Evolutionary conservation across 176 grass and related monocot genomes (phyloP), one percentile per base, ranked within the genome.

Genomic region (Oryza rufipogon): DNA sequence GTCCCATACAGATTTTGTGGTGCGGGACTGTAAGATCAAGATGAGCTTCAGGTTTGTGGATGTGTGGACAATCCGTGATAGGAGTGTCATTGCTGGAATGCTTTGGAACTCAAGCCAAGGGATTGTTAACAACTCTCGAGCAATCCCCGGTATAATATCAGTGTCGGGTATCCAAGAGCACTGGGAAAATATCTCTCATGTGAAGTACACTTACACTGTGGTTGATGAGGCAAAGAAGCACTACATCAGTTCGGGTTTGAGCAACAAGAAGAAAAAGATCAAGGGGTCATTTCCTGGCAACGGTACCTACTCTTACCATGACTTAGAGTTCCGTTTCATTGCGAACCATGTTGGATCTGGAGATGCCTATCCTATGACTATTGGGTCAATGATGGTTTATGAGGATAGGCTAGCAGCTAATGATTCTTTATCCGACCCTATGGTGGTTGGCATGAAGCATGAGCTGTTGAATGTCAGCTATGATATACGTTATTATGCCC

Each of bases 11-110:
- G n/a, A 17, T 30, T 64, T 72, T 0, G 20, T 25, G 68, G 89
- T 87, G 23, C 64, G 42, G 63, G 77, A 51, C 12, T 94, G 92
- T 74, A 39, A 63, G 60, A 38, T 92, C 23, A 46, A 89, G 11
- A 87, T 91, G 74, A 79, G 83, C 28, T 90, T 94, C 23, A 90
- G 89, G 87, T 91, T 94, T 60, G 84, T 84, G 2, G n/a, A 56
- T 4, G 52, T 46, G 1, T 90, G 87, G 87, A 87, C 87, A 13
- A 81, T 91, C 8, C 79, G 47, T 41, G 48, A 76, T 19, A 83
- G 84, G 9, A 89, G 73, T 17, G 25, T 8, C 28, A 19, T 77
- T 58, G 84, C 77, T 32, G 80, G 89, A 12, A 65, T 36, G 26
- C 65, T 94, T 1, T 72, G 74, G 89, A 85, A 44, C 61, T 61